These are phyloP conservation scores for Prunus mongolica DNA, from an alignment of 306 rosid genomes.

Conservation along the genomic window DNA sequence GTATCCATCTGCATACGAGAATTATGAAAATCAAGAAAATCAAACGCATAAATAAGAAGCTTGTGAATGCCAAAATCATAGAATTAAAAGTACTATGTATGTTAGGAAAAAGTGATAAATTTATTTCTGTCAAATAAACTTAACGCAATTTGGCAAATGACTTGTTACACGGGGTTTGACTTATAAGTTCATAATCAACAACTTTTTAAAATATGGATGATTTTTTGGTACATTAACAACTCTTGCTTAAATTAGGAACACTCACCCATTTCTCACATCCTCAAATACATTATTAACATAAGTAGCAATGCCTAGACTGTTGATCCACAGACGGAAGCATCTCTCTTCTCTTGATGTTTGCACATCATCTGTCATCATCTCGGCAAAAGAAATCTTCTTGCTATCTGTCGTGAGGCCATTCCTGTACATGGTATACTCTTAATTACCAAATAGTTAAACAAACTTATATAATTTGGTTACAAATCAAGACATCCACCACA, in stretches of 20 bases:
- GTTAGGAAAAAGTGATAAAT: too few species aligned
- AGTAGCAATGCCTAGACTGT: constrained; percentile 80
- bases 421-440: constrained; percentile 40
- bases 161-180: background rate
- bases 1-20: constrained; percentile 64
- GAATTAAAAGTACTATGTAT: background rate
- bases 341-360: constrained; percentile 95
- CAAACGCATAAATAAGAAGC: constrained; percentile 17
- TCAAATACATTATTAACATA: constrained; percentile 77
- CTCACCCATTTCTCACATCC: constrained; percentile 93
- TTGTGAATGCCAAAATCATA: background rate
- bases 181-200: background rate
- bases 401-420: constrained; percentile 85
- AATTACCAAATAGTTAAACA: constrained; percentile 17
- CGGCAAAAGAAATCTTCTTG: constrained; percentile 75
- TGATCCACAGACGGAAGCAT: constrained; percentile 92
- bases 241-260: constrained; percentile 17
- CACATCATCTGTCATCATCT: constrained; percentile 91
- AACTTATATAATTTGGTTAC: background rate
- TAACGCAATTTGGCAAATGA: background rate
- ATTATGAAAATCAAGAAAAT: constrained; percentile 14
- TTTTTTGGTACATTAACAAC: background rate
- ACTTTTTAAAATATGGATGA: constrained; percentile 2
- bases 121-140: background rate
- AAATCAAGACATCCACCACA: background rate